These are phyloP conservation scores for Paramecium tetraurelia DNA, from an alignment of 73 alveolate species.

Conservation along the genomic window DNA sequence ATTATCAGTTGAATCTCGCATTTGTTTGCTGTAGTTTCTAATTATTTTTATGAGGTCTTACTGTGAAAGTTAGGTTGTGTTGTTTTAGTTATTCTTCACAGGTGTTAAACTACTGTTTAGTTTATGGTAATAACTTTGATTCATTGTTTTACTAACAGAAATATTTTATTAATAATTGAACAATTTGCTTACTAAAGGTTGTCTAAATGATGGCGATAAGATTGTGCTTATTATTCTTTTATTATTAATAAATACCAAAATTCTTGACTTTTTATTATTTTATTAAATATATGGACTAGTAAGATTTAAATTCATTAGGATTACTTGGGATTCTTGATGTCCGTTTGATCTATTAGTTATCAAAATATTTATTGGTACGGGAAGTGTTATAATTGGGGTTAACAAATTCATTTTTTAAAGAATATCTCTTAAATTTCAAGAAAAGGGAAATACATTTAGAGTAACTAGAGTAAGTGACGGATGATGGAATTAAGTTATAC, in stretches of 20 bases:
- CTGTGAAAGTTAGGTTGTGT: background rate
- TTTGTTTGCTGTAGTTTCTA: background rate
- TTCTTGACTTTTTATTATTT: background rate
- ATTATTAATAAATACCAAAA: background rate
- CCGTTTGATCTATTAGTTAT: background rate
- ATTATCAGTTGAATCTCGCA: background rate
- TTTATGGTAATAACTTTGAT: background rate
- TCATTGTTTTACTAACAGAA: background rate
- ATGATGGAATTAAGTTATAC: background rate
- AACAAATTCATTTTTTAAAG: background rate
- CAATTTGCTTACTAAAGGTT: background rate
- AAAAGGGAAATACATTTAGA: background rate
- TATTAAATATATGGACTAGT: background rate
- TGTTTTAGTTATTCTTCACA: background rate
- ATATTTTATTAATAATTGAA: background rate
- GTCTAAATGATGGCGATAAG: background rate
- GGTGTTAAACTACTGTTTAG: background rate
- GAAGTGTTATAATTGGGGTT: background rate
- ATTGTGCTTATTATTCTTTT: too few relatives aligned
- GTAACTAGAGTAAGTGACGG: background rate
- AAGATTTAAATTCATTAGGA: background rate
- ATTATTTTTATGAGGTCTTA: background rate
- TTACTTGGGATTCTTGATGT: background rate
- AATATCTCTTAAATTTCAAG: background rate
- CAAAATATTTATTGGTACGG: background rate